phyloP scores from a whole-genome alignment of 148 eudicot species.

The Fallopia convolvulus region DNA sequence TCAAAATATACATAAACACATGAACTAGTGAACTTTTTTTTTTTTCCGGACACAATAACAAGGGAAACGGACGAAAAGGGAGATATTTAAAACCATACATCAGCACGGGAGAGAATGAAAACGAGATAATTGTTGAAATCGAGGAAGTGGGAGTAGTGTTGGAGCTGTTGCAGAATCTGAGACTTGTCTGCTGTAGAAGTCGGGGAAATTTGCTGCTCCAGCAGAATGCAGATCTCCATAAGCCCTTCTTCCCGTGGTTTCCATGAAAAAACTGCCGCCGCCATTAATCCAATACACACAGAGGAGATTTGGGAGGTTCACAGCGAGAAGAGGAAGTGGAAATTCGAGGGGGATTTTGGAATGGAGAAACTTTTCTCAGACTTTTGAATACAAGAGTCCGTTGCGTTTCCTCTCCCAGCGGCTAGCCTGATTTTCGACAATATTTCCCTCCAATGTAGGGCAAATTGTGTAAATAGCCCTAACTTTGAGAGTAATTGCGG shows the following conservation, averaged over 20 bases:
- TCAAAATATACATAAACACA: not conserved
- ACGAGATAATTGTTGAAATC: conserved; percentile 94
- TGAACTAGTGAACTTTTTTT: not conserved
- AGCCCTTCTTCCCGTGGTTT: conserved; percentile 91
- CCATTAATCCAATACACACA: not conserved
- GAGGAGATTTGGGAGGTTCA: not conserved
- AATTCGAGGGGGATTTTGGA: not conserved
- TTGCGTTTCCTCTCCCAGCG: not conserved
- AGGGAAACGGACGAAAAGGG: not conserved
- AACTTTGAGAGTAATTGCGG: no score
- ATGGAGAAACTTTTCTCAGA: not conserved
- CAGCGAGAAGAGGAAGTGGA: not conserved
- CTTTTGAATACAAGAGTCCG: not conserved
- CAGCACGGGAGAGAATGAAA: conserved; percentile 76
- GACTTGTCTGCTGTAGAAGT: conserved; percentile 55
- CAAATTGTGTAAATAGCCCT: no score
- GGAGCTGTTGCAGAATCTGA: conserved; percentile 75
- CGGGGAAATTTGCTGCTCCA: conserved; percentile 87
- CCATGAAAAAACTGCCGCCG: conserved; percentile 45
- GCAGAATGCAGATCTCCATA: conserved; percentile 67
- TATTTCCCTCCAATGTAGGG: no score
- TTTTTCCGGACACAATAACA: not conserved
- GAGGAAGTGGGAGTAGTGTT: conserved; percentile 80
- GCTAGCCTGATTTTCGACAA: no score
- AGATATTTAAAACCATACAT: conserved; percentile 31